phyloP scores from a whole-genome alignment of 305 asterid species.

The Andrographis paniculata region DNA sequence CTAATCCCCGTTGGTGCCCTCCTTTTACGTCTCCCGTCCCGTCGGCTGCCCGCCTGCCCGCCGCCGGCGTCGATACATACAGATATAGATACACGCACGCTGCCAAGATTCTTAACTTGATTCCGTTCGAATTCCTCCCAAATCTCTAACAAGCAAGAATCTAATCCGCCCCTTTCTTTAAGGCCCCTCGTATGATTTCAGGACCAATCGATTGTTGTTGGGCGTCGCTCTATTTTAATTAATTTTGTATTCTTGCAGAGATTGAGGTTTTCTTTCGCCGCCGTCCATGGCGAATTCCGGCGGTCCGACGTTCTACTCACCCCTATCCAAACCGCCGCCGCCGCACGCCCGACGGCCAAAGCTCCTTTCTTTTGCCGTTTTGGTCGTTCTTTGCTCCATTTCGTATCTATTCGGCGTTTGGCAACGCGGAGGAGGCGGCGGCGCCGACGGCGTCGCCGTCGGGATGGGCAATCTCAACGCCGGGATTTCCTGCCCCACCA shows the following conservation, averaged over 20 bases:
- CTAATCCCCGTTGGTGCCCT: no score
- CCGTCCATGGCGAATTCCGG: not conserved
- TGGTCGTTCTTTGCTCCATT: constrained; percentile 36
- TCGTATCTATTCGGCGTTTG: constrained; percentile 41
- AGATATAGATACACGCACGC: no score
- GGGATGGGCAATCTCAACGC: not conserved
- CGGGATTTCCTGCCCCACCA: no score
- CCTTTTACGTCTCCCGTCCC: no score
- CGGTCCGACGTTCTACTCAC: constrained; percentile 47
- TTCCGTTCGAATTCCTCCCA: not conserved
- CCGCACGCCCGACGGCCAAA: constrained; percentile 19
- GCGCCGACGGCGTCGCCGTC: constrained; percentile 9
- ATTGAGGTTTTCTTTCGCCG: not conserved
- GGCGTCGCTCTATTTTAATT: no score
- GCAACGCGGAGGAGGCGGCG: constrained; percentile 20
- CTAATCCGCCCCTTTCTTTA: not conserved
- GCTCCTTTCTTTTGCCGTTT: constrained; percentile 24
- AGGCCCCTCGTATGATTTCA: not conserved
- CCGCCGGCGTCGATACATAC: no score
- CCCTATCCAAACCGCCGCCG: constrained; percentile 43
- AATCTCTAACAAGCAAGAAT: constrained; percentile 2
- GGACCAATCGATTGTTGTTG: no score
- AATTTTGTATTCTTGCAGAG: no score
- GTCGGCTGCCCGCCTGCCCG: no score
- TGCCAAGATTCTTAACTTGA: not conserved